Conservation (phyloP, 257 asterid species). For the Przewalskia tangutica region DNA sequence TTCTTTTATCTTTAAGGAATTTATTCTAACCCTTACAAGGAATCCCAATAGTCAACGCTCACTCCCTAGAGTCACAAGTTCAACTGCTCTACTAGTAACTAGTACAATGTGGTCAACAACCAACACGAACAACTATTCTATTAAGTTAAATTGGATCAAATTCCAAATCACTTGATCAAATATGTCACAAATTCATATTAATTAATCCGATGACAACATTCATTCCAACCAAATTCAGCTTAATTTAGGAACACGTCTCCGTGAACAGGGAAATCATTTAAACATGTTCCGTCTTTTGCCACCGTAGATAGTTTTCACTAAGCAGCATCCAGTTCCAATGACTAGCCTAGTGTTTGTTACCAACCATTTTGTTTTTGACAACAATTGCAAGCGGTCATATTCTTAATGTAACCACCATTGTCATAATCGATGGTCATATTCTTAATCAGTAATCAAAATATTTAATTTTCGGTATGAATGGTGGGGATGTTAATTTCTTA, state of each 20-base stretch:
- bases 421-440: background rate
- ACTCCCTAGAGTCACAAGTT: background rate
- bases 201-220: conserved; percentile 3
- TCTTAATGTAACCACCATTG: background rate
- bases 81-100: background rate
- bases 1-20: background rate
- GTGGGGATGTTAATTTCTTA: background rate
- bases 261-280: conserved; percentile 15
- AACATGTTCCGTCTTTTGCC: conserved; percentile 38
- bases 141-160: background rate
- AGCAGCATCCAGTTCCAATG: background rate
- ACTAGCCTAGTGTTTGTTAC: background rate
- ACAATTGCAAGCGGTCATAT: background rate
- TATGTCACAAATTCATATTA: background rate
- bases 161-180: background rate
- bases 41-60: background rate
- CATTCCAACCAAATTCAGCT: conserved; percentile 17
- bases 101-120: background rate
- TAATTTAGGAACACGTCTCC: conserved; percentile 15
- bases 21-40: background rate
- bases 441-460: no score
- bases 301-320: background rate
- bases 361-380: background rate
- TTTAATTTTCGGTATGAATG: background rate
- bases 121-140: background rate